phyloP scores from a whole-genome alignment of 371 early-diverging fungal species.

The Haplosporangium sp. region DNA sequence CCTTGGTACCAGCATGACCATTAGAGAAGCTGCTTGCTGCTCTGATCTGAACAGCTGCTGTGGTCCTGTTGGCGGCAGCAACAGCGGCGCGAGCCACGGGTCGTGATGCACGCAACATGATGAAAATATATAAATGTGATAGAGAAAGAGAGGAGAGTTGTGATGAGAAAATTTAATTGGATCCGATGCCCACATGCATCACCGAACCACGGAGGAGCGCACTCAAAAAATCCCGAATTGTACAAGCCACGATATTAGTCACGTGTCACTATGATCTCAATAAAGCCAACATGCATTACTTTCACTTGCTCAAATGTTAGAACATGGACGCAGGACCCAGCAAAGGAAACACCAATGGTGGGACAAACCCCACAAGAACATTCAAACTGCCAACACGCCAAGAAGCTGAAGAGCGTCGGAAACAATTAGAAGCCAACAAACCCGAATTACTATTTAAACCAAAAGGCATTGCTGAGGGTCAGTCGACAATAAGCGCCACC shows the following conservation, averaged over 20 bases:
- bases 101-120: conserved; percentile 28
- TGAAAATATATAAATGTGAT: not conserved
- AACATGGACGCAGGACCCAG: not conserved
- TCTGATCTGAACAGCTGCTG: conserved; percentile 11
- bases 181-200: conserved; percentile 6
- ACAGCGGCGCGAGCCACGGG: conserved; percentile 22
- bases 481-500: conserved; percentile 26
- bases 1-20: conserved; percentile 21
- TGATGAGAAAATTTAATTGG: not conserved
- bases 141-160: not conserved
- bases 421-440: conserved; percentile 26
- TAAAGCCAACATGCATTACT: no score
- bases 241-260: not conserved
- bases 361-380: not conserved
- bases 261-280: not conserved
- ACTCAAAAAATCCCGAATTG: not conserved
- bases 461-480: conserved; percentile 20
- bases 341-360: conserved; percentile 4
- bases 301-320: not conserved
- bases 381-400: conserved; percentile 27
- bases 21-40: conserved; percentile 10
- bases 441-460: conserved; percentile 38
- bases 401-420: conserved; percentile 28
- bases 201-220: not conserved
- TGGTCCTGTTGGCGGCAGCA: conserved; percentile 16